Evolutionary conservation across 768 basidiomycete genomes (phyloP).

Genomic region (Russula sp.): DNA sequence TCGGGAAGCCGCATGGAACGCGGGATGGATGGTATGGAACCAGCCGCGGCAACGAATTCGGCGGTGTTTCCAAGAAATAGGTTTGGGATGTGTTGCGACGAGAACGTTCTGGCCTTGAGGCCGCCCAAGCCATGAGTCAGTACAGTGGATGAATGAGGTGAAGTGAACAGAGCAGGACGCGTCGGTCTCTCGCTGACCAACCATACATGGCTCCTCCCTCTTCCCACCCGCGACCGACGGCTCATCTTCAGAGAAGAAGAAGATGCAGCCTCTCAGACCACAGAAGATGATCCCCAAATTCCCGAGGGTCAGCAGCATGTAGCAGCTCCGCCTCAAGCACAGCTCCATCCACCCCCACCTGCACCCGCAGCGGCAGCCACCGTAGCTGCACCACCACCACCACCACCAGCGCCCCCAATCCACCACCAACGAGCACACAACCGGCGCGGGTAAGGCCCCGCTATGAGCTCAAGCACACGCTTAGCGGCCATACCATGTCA

Average conservation of each 20-base stretch:
- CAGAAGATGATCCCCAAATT: constrained; percentile 79
- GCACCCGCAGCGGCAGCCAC: constrained; percentile 16
- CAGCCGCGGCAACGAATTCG: constrained; percentile 31
- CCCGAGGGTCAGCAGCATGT: constrained; percentile 57
- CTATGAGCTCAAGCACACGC: constrained; percentile 63
- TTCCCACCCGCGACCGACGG: constrained; percentile 35
- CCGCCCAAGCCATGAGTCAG: not conserved
- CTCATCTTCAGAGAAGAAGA: constrained; percentile 52
- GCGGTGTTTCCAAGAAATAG: constrained; percentile 21
- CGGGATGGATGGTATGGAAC: constrained; percentile 24
- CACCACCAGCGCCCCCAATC: constrained; percentile 8
- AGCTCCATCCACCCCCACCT: constrained; percentile 38
- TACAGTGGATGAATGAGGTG: not conserved
- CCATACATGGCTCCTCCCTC: constrained; percentile 1
- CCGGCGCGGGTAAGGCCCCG: constrained; percentile 47
- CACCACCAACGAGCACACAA: constrained; percentile 35
- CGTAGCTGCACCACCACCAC: no score
- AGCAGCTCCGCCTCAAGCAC: constrained; percentile 41
- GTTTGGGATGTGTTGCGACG: constrained; percentile 6
- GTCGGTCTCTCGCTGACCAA: no score
- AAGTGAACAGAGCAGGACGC: no score
- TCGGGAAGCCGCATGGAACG: constrained; percentile 29
- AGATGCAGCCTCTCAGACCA: constrained; percentile 75
- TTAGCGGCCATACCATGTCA: constrained; percentile 75
- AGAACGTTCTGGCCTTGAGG: not conserved